Conservation (phyloP, 202 grass and related monocot species). For the Digitaria exilis region DNA sequence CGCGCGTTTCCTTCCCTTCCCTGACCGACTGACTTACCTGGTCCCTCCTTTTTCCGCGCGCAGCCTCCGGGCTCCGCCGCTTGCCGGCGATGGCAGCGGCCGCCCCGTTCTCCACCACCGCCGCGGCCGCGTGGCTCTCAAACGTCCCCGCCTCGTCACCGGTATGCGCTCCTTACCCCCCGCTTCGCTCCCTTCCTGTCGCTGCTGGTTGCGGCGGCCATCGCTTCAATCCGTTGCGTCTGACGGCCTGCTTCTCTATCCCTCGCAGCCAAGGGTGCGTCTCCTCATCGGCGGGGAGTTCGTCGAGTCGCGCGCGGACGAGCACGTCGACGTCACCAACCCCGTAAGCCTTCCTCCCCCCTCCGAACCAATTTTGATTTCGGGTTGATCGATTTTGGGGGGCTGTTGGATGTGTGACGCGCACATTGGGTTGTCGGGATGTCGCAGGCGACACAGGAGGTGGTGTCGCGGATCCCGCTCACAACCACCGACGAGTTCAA, state of each 20-base stretch:
- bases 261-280: conserved; percentile 61
- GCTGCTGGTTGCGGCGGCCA: background rate
- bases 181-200: background rate
- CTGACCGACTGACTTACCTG: background rate
- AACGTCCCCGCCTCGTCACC: conserved; percentile 32
- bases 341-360: conserved; percentile 50
- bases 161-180: background rate
- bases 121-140: conserved; percentile 45
- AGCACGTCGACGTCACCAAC: conserved; percentile 82
- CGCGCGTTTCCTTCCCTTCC: background rate
- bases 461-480: conserved; percentile 80
- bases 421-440: background rate
- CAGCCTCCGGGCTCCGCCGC: conserved; percentile 60
- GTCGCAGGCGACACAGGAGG: conserved; percentile 92
- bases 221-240: background rate
- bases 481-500: conserved; percentile 90
- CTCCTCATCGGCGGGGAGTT: conserved; percentile 90
- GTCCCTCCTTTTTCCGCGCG: background rate
- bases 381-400: background rate
- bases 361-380: background rate
- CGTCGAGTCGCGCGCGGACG: conserved; percentile 64
- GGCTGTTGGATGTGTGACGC: background rate
- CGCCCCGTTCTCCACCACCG: conserved; percentile 56
- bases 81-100: conserved; percentile 37
- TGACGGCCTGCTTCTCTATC: background rate